Evolutionary conservation across 2,329 filamentous ascomycete genomes (phyloP), one percentile per base, ranked within the genome.

Genomic region (Dichotomopilus funicola): DNA sequence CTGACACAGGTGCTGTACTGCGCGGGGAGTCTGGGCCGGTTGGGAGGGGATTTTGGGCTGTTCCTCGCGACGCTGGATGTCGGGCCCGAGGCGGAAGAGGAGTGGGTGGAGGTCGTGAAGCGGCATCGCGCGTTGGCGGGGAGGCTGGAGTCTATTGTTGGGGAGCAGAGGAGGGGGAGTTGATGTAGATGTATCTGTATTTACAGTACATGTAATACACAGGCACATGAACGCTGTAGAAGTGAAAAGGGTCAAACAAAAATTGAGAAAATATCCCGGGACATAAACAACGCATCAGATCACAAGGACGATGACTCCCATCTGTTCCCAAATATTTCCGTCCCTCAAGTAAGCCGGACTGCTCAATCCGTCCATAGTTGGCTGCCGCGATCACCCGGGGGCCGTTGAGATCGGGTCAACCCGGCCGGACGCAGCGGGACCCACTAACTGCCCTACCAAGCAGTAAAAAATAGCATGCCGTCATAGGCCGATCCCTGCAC

Each of bases 1-100:
- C 73, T 96, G 40, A 97, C 91, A 0, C 92, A 97, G 68, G 88
- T 96, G 0, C 74, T 97, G 7, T 97, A 96, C 71, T 95, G 91
- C 64, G 91, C 92, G 0, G 89, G 90, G 46, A 96, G 91, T 71
- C 74, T 99, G 49, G 92, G 92, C 0, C 81, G 94, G 47, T 74
- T 97, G 0, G 94, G 94, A 2, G 91, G 89, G 1, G 94, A 99
- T 69, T 99, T 99, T 71, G 87, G 91, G 54, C 81, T 96, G 75
- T 82, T 96, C 61, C 78, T 97, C 56, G 89, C 91, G 37, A 81
- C 79, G 53, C 74, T 81, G 44, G 77, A 68, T 58, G 66, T 62
- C 63, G 75, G 65, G 12, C 68, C 68, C 31, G 73, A 73, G 27
- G 77, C 77, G 1, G 76, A 81, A 49, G 74, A 80, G 59, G 85